Evolutionary conservation across 108 stramenopile species (phyloP), one percentile per base, ranked within the genome.

Genomic region (Asterionellopsis glacialis): DNA sequence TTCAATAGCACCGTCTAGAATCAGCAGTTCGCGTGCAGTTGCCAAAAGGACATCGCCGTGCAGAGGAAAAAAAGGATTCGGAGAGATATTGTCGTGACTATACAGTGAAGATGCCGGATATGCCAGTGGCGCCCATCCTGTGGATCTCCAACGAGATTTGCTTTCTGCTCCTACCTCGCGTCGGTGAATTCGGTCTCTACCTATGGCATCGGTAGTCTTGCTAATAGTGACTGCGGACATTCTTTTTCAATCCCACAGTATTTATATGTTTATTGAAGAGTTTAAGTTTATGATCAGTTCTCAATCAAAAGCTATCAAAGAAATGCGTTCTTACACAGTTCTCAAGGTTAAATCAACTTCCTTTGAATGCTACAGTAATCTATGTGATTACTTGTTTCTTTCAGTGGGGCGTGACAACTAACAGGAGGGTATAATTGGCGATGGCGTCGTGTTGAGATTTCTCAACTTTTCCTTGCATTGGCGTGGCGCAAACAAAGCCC

Each of bases 51-150:
- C 78, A 61, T 71, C 66, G 55, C 50, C 61, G 55, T 79, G 73
- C 9, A 79, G 62, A 0, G 78, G 78, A 51, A 75, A 79, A 45
- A 68, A 74, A 24, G 70, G 78, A 58, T 79, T 63, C 61, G 50
- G 6, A 23, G 14, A 44, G 59, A 22, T 11, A 41, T 57, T 16
- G 38, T 57, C 40, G 33, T 39, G 57, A 54, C 22, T 25, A 11
- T 15, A n/a, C 28, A 57, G 21, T 15, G 56, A 27, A 16, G 56
- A 57, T 21, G 40, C 39, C 39, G 56, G 56, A 41, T 41, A 57
- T 15, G 41, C 56, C 11, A 57, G 41, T 19, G 56, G 56, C 4
- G 40, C 41, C 56, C 56, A 57, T 15, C 56, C 56, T 19, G 56
- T 21, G 18, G 56, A 41, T 42, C 56, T 57, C 40, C 56, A 22